Evolutionary conservation across 805 yeast species (phyloP).

Genomic region (Saturnispora galanensis): DNA sequence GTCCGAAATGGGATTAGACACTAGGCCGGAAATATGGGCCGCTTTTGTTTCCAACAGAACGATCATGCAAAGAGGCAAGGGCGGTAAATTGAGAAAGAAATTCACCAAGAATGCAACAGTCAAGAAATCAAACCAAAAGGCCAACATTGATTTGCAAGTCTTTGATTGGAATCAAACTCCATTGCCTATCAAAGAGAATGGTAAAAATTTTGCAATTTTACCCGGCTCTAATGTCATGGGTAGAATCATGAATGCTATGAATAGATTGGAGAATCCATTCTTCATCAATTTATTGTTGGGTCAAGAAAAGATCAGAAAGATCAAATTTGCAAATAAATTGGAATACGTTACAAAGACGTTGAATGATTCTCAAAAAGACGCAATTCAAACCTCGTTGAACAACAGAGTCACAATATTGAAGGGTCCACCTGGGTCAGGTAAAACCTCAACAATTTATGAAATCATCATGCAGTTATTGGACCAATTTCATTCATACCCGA

Average conservation of each 20-base stretch:
- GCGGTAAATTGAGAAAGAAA: slow-evolving; percentile 16
- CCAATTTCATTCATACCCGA: slow-evolving; percentile 49
- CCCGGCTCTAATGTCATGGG: slow-evolving; percentile 58
- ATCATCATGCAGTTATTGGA: slow-evolving; percentile 64
- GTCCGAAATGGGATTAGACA: slow-evolving; percentile 31
- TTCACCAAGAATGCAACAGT: slow-evolving; percentile 9
- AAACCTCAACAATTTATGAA: slow-evolving; percentile 78
- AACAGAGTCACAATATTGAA: slow-evolving; percentile 48
- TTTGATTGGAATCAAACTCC: slow-evolving; percentile 45
- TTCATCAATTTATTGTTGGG: slow-evolving; percentile 30
- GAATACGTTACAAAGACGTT: slow-evolving; percentile 41
- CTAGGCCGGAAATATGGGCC: slow-evolving; percentile 43
- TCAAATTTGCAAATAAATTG: slow-evolving; percentile 46
- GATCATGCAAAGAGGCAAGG: slow-evolving; percentile 25
- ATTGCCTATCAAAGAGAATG: slow-evolving; percentile 19
- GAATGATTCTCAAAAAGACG: slow-evolving; percentile 65
- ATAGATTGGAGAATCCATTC: slow-evolving; percentile 42
- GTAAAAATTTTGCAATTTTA: slow-evolving; percentile 31
- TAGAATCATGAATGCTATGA: slow-evolving; percentile 59
- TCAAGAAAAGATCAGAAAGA: slow-evolving; percentile 23
- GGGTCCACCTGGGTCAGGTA: slow-evolving; percentile 79
- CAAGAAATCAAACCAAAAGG: slow-evolving; percentile 8
- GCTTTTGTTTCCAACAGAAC: slow-evolving; percentile 35
- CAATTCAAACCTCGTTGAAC: slow-evolving; percentile 63
- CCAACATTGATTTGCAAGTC: slow-evolving; percentile 38